Percentiles rank a stretch among this genome's conserved stretches.
These are phyloP conservation scores for Termitomyces heimii DNA, from an alignment of 768 basidiomycete species.

Conservation along the genomic window DNA sequence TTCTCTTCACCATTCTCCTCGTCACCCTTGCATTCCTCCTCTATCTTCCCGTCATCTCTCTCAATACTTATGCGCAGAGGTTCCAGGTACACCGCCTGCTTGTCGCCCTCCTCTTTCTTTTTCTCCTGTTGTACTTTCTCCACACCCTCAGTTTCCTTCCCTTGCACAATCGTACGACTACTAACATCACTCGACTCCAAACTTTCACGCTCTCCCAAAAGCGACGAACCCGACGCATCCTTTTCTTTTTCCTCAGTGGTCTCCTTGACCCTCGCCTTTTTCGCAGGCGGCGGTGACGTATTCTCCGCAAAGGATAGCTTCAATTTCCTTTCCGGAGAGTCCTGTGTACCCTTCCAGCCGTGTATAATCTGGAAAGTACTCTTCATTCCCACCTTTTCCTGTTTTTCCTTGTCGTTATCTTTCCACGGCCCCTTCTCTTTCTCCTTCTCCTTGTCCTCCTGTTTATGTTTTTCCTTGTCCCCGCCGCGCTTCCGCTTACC, in stretches of 20 bases:
- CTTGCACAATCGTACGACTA: too few relatives aligned
- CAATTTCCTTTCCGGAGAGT: neutral
- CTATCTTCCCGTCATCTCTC: neutral
- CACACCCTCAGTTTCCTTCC: neutral
- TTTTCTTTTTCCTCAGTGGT: neutral
- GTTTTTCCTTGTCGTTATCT: neutral
- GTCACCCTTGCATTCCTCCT: neutral
- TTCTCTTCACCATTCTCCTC: neutral
- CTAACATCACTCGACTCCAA: neutral
- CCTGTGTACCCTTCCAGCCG: neutral
- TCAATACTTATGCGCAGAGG: neutral
- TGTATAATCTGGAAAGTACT: neutral
- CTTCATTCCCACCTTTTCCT: neutral
- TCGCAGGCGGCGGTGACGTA: neutral
- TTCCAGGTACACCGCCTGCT: neutral
- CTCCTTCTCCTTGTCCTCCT: neutral
- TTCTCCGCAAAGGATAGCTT: too few relatives aligned
- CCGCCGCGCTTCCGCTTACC: neutral
- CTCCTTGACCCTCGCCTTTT: neutral
- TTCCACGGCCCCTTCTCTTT: too few relatives aligned
- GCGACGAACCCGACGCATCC: neutral
- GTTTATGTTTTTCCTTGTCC: neutral
- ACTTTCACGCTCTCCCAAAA: neutral
- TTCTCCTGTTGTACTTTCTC: neutral
- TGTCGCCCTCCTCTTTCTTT: neutral